phyloP scores from a whole-genome alignment of 2,329 filamentous ascomycete species.

The Hortaea sp. region DNA sequence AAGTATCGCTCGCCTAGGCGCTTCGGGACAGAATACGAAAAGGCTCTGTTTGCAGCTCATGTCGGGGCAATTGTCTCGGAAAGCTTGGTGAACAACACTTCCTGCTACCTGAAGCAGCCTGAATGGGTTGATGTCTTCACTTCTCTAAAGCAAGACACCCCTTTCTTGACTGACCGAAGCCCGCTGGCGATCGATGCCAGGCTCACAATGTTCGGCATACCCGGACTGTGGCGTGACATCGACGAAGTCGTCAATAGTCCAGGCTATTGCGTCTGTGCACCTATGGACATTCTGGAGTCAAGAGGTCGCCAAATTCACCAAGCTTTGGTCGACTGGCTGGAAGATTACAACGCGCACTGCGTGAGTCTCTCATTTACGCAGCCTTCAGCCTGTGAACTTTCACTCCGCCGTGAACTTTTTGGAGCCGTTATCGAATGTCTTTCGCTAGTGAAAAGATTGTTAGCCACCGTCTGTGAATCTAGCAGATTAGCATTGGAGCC shows the following conservation, averaged over 20 bases:
- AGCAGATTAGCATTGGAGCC: constrained; percentile 19
- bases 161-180: constrained; percentile 14
- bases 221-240: constrained; percentile 14
- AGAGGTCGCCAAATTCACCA: constrained; percentile 8
- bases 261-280: constrained; percentile 6
- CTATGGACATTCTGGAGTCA: constrained; percentile 4
- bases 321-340: constrained; percentile 10
- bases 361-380: constrained; percentile 10
- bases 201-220: constrained; percentile 12
- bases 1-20: constrained; percentile 20
- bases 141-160: constrained; percentile 8
- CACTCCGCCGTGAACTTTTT: constrained; percentile 14
- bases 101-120: constrained; percentile 23
- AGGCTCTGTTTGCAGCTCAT: constrained; percentile 26
- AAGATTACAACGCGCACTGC: constrained; percentile 18
- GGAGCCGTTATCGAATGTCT: constrained; percentile 15
- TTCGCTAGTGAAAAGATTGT: constrained; percentile 13
- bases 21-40: constrained; percentile 28
- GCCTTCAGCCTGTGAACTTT: constrained; percentile 10
- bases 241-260: constrained; percentile 7
- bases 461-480: constrained; percentile 10
- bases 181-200: constrained; percentile 13
- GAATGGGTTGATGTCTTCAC: constrained; percentile 20
- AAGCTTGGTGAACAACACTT: constrained; percentile 12
- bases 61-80: constrained; percentile 23